These are phyloP conservation scores for Fusarium hostae DNA, from an alignment of 2,329 filamentous ascomycete genomes.

Conservation along the genomic window DNA sequence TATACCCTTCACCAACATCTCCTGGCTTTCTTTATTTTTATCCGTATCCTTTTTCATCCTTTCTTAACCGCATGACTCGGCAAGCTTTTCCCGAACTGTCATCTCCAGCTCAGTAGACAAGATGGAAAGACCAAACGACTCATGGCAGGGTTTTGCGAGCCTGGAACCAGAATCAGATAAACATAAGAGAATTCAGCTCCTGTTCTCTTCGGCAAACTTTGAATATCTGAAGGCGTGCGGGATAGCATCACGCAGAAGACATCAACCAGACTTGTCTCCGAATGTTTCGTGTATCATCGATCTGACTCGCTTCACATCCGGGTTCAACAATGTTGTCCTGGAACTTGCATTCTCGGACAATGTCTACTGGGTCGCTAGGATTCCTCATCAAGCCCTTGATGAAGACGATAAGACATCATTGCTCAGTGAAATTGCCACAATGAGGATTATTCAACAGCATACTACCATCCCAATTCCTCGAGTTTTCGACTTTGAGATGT, in stretches of 20 bases:
- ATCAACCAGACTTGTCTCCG: background rate
- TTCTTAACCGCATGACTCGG: fast-evolving
- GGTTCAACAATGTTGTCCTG: background rate
- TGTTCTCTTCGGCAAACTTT: background rate
- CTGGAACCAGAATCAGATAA: fast-evolving
- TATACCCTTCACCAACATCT: background rate
- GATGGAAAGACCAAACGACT: background rate
- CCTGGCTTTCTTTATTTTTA: background rate
- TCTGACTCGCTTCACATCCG: background rate
- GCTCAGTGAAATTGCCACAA: background rate
- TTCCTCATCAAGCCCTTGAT: background rate
- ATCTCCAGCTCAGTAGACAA: fast-evolving
- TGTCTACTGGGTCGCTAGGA: background rate
- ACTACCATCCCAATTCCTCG: background rate
- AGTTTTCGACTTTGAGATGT: background rate
- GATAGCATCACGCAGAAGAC: background rate
- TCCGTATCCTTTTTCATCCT: fast-evolving
- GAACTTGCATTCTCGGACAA: background rate
- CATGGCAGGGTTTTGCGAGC: background rate
- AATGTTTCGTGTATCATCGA: background rate
- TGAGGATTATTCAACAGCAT: background rate
- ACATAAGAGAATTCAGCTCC: background rate
- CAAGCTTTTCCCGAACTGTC: fast-evolving
- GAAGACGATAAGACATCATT: background rate
- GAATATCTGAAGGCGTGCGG: background rate